Conservation (phyloP, 306 rosid genomes). For the Rubus parviflorus region DNA sequence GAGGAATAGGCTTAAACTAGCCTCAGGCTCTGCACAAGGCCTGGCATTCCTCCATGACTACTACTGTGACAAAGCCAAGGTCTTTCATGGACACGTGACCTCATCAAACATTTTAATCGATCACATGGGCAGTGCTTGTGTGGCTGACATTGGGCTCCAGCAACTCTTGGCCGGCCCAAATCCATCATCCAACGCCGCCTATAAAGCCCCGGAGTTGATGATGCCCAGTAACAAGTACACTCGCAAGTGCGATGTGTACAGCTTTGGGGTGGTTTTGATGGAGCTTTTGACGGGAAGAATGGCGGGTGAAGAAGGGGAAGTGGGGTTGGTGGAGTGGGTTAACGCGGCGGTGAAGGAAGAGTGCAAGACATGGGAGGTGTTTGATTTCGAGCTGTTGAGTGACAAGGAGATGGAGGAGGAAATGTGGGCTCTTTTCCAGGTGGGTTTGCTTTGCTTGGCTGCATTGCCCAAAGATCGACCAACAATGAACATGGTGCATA, state of each 20-base stretch:
- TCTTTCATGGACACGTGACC: conserved; percentile 25
- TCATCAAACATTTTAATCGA: conserved; percentile 32
- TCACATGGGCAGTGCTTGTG: conserved; percentile 13
- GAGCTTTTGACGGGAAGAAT: conserved; percentile 31
- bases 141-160: conserved; percentile 26
- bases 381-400: conserved; percentile 31
- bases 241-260: conserved; percentile 27
- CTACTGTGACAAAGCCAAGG: conserved; percentile 1
- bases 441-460: conserved; percentile 29
- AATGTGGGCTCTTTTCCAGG: conserved; percentile 24
- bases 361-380: conserved; percentile 17
- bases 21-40: conserved; percentile 22
- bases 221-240: not conserved
- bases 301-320: conserved; percentile 9
- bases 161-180: conserved; percentile 4
- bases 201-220: conserved; percentile 24
- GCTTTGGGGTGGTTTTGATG: conserved; percentile 35
- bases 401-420: conserved; percentile 21
- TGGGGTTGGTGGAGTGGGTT: conserved; percentile 11
- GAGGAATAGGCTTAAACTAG: conserved; percentile 24
- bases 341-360: not conserved
- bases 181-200: not conserved
- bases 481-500: conserved; percentile 20
- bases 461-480: conserved; percentile 29
- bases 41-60: conserved; percentile 20